Conservation (phyloP, 2,329 filamentous ascomycete genomes). For the Dendryphion nanum region DNA sequence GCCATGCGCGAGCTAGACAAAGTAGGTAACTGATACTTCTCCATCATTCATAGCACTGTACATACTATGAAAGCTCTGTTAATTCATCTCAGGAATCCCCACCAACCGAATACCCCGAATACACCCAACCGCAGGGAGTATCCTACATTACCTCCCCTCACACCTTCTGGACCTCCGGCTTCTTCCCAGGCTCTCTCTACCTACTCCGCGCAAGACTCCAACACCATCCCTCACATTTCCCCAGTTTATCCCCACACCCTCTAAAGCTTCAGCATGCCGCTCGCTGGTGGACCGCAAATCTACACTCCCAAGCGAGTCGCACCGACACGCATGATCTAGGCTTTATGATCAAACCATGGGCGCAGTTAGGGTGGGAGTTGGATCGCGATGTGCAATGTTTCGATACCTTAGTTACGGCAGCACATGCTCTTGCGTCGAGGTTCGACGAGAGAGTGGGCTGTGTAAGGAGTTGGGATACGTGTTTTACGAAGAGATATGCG, state of each 20-base stretch:
- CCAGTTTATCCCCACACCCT: background rate
- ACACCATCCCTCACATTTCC: background rate
- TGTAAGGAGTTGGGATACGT: constrained; percentile 30
- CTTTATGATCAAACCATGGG: constrained; percentile 45
- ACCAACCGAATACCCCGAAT: background rate
- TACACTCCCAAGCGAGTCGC: constrained; percentile 33
- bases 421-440: constrained; percentile 35
- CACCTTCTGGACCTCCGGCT: background rate
- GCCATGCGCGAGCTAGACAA: background rate
- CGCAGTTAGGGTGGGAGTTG: constrained; percentile 36
- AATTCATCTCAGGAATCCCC: background rate
- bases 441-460: constrained; percentile 32
- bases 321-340: constrained; percentile 42
- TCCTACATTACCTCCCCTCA: background rate
- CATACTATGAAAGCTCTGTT: no score
- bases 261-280: background rate
- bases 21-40: no score
- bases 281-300: background rate
- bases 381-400: constrained; percentile 30
- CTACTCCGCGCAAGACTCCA: background rate
- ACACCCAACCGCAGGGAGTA: background rate
- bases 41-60: no score
- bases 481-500: constrained; percentile 37
- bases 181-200: background rate
- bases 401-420: constrained; percentile 11